Evolutionary conservation across 2,329 filamentous ascomycete genomes (phyloP), one percentile per base, ranked within the genome.

Genomic region (Monilinia polystroma): DNA sequence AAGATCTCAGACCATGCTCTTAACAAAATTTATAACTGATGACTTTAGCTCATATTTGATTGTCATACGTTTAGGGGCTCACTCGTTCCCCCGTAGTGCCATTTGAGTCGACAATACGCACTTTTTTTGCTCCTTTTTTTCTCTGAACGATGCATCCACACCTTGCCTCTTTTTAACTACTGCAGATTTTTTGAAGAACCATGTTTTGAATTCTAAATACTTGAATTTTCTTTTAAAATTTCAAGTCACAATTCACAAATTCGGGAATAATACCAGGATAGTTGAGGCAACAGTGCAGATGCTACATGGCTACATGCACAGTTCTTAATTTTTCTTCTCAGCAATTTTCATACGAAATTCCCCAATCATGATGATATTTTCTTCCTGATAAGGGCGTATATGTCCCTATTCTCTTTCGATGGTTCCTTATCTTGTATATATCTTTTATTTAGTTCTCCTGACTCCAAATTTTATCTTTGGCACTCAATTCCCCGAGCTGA

Each of bases 11-110:
- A 4, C 2, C 2, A 18, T 58, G 26, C 7, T n/a, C 8, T 6
- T 4, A 18, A n/a, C 18, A 26, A 5, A 18, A 23, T 18, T 2
- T 2, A 3, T 20, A 51, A 38, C 45, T 20, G 51, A 60, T 2
- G 18, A 7, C 7, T 0, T 16, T 20, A 60, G 29, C 1, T 2
- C n/a, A 51, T 51, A 18, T 3, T 23, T 29, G 20, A 23, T 20
- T 38, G 4, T 14, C 29, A 51, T 62, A 62, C 45, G 58, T 62
- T 62, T 51, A 51, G 45, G 58, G 58, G n/a, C 16, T 20, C 58
- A 23, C 58, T 62, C 58, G 20, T 38, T 62, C 51, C 58, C 58
- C 12, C 58, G 14, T 11, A 38, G 0, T 26, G 8, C 45, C 45
- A 7, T 20, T 51, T 51, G 26, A 14, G 14, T 51, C n/a, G 23